Percentiles rank a stretch among this genome's conserved stretches.
Evolutionary conservation across 331 rosid genomes (phyloP).

Genomic region (Cucumis variabilis): DNA sequence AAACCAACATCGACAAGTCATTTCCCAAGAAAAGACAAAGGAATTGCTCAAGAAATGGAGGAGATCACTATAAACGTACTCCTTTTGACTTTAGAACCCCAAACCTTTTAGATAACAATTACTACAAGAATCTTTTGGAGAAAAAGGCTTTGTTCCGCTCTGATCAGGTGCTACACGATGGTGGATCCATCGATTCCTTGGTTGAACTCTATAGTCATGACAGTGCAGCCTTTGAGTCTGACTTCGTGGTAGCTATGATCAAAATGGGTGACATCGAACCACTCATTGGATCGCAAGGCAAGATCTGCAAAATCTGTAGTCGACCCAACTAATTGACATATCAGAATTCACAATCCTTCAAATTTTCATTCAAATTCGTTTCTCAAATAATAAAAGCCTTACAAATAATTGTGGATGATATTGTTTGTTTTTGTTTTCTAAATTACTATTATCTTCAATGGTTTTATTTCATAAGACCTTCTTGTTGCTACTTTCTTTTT

Average conservation of each 20-base stretch:
- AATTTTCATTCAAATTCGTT: neutral
- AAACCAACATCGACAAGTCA: constrained; percentile 55
- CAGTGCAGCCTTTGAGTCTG: constrained; percentile 42
- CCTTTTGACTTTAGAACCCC: constrained; percentile 59
- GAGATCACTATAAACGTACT: constrained; percentile 61
- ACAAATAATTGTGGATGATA: neutral
- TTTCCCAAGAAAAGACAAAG: constrained; percentile 56
- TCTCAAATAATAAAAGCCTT: neutral
- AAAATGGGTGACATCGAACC: constrained; percentile 81
- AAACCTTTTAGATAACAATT: constrained; percentile 59
- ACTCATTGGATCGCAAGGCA: constrained; percentile 71
- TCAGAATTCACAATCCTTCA: neutral
- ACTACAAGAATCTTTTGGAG: constrained; percentile 64
- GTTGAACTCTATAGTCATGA: constrained; percentile 54
- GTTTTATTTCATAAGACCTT: no score
- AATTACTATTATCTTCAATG: no score
- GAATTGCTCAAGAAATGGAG: constrained; percentile 52
- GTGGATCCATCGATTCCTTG: constrained; percentile 74
- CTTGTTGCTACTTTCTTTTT: no score
- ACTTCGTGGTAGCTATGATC: constrained; percentile 70
- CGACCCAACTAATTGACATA: neutral
- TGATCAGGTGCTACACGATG: constrained; percentile 66
- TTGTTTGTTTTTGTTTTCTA: neutral
- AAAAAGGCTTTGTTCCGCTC: constrained; percentile 74
- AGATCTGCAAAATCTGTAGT: constrained; percentile 75